These are phyloP conservation scores for Moricandia moricandioides DNA, from an alignment of 345 rosid species.

Conservation along the genomic window DNA sequence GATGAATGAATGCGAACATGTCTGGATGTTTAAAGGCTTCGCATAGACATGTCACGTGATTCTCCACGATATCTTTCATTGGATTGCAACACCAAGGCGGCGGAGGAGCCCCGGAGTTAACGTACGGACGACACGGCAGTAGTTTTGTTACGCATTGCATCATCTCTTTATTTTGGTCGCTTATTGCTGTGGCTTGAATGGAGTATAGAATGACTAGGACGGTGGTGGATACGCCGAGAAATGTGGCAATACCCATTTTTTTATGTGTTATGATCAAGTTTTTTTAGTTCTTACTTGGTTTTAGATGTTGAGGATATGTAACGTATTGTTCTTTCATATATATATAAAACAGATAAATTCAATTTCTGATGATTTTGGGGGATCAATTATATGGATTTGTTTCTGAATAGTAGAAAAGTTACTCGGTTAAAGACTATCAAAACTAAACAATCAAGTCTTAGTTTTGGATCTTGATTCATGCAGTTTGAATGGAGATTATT, in stretches of 20 bases:
- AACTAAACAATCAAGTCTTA: not conserved
- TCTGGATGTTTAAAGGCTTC: conserved; percentile 33
- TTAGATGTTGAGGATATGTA: not conserved
- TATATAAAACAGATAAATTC: not conserved
- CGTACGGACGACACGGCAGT: conserved; percentile 47
- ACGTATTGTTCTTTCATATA: not conserved
- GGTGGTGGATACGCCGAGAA: not conserved
- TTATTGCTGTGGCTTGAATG: not conserved
- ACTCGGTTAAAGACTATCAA: not conserved
- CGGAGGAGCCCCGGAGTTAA: conserved; percentile 24
- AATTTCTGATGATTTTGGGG: not conserved
- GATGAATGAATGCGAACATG: conserved; percentile 27
- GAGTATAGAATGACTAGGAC: conserved; percentile 7
- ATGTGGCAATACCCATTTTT: conserved; percentile 1
- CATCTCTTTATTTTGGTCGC: conserved; percentile 14
- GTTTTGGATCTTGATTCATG: not conserved
- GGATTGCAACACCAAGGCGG: conserved; percentile 54
- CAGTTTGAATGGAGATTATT: not conserved
- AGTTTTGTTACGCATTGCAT: conserved; percentile 41
- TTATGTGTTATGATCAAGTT: not conserved
- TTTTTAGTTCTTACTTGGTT: not conserved
- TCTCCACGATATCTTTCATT: conserved; percentile 33
- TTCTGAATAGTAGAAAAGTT: not conserved
- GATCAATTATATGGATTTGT: conserved; percentile 2
- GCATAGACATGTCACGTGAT: conserved; percentile 48